Conservation (phyloP, 2,329 filamentous ascomycete genomes). For the Cordyceps javanica region DNA sequence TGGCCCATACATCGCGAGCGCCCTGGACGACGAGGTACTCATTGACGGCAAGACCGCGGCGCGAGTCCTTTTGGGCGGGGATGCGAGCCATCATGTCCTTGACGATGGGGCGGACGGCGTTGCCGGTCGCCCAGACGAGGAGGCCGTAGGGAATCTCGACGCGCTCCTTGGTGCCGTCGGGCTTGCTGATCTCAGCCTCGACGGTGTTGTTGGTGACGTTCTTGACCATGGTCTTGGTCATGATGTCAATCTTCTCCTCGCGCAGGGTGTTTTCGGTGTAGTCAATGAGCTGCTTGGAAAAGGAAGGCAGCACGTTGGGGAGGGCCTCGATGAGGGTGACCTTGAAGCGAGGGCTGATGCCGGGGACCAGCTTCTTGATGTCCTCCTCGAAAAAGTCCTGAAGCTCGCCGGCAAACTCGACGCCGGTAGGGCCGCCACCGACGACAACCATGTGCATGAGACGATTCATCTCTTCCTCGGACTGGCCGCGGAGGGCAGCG, state of each 20-base stretch:
- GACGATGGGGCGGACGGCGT: constrained; percentile 83
- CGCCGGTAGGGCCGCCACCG: constrained; percentile 89
- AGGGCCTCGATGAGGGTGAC: constrained; percentile 96
- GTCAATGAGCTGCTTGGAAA: constrained; percentile 98
- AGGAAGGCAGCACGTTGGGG: constrained; percentile 93
- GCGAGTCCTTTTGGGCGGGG: constrained; percentile 89
- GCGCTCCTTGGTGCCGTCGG: constrained; percentile 77
- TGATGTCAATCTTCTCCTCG: constrained; percentile 96
- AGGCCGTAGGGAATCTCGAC: constrained; percentile 88
- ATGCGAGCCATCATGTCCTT: constrained; percentile 89
- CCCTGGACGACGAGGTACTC: constrained; percentile 98
- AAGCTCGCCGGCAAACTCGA: constrained; percentile 96
- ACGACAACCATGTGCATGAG: constrained; percentile 97
- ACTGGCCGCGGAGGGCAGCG: constrained; percentile 95
- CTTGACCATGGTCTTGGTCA: constrained; percentile 99
- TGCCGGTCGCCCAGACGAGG: constrained; percentile 97
- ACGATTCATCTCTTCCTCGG: constrained; percentile 79
- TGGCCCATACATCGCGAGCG: constrained; percentile 93
- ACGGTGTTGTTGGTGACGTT: constrained; percentile 89
- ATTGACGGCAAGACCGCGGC: constrained; percentile 92
- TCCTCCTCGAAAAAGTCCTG: constrained; percentile 99
- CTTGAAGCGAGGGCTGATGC: constrained; percentile 91
- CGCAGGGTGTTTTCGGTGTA: constrained; percentile 99
- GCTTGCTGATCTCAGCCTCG: constrained; percentile 76
- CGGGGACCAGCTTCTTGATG: constrained; percentile 95